These are phyloP conservation scores for Xylaria scruposa DNA, from an alignment of 495 filamentous ascomycete genomes.

Conservation along the genomic window DNA sequence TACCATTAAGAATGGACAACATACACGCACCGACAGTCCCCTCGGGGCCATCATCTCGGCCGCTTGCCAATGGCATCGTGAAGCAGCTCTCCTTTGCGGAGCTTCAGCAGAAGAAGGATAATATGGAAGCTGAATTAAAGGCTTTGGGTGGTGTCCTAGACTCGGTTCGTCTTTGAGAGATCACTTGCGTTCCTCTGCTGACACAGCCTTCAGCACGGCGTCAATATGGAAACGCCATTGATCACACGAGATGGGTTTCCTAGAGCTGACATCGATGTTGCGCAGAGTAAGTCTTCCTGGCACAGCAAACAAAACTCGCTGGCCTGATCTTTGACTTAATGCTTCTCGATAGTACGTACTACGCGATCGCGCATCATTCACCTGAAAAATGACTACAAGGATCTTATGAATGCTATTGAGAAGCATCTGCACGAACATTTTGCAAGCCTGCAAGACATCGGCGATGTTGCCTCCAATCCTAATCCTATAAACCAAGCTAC, in stretches of 20 bases:
- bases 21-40: slow-evolving; percentile 78
- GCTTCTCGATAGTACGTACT: slow-evolving; percentile 71
- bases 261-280: slow-evolving; percentile 90
- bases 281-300: slow-evolving; percentile 72
- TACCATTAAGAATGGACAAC: slow-evolving; percentile 64
- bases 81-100: slow-evolving; percentile 66
- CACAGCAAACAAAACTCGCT: background rate
- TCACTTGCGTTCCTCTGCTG: slow-evolving; percentile 11
- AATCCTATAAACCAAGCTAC: slow-evolving; percentile 29
- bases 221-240: slow-evolving; percentile 88
- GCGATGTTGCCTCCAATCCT: slow-evolving; percentile 25
- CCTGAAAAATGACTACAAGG: slow-evolving; percentile 92
- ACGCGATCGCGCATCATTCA: slow-evolving; percentile 88
- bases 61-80: slow-evolving; percentile 58
- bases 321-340: slow-evolving; percentile 29
- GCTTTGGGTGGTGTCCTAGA: slow-evolving; percentile 84
- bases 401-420: slow-evolving; percentile 82
- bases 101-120: slow-evolving; percentile 74
- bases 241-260: slow-evolving; percentile 94
- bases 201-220: slow-evolving; percentile 72
- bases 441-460: slow-evolving; percentile 54
- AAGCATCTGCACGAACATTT: slow-evolving; percentile 81
- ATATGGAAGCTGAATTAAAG: slow-evolving; percentile 82
- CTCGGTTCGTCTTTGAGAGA: slow-evolving; percentile 65
- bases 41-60: slow-evolving; percentile 70